These are phyloP conservation scores for Cardamine resedifolia DNA, from an alignment of 345 rosid species.

Conservation along the genomic window DNA sequence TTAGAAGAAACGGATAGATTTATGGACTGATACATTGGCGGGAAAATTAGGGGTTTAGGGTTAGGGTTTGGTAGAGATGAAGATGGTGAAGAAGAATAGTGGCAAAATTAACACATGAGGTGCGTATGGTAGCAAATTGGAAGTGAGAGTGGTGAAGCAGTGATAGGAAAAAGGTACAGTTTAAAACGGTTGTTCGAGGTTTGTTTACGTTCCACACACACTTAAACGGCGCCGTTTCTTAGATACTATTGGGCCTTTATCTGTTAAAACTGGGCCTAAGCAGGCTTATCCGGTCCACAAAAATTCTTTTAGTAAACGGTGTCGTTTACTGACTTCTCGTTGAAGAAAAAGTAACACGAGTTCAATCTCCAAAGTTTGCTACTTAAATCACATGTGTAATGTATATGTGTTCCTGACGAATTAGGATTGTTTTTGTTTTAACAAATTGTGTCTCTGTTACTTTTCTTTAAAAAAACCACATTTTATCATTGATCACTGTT, in stretches of 20 bases:
- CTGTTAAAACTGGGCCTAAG: background rate
- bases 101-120: constrained; percentile 17
- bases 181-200: constrained; percentile 30
- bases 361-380: constrained; percentile 42
- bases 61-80: constrained; percentile 28
- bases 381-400: background rate
- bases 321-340: background rate
- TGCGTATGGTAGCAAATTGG: background rate
- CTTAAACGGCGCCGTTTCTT: background rate
- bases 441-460: background rate
- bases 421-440: background rate
- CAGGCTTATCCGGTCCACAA: background rate
- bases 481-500: background rate
- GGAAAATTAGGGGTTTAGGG: constrained; percentile 39
- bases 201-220: background rate
- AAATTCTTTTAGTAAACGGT: background rate
- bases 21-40: constrained; percentile 49
- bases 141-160: constrained; percentile 9
- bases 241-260: background rate
- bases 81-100: constrained; percentile 4
- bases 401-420: background rate
- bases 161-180: constrained; percentile 15
- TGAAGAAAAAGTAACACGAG: constrained; percentile 39
- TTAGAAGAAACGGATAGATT: constrained; percentile 45
- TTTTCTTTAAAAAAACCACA: background rate